A percentile compares a stretch with the other conserved stretches of the same genome.
These are phyloP conservation scores for Alternaria arborescens DNA, from an alignment of 2,329 filamentous ascomycete species.

Conservation along the genomic window DNA sequence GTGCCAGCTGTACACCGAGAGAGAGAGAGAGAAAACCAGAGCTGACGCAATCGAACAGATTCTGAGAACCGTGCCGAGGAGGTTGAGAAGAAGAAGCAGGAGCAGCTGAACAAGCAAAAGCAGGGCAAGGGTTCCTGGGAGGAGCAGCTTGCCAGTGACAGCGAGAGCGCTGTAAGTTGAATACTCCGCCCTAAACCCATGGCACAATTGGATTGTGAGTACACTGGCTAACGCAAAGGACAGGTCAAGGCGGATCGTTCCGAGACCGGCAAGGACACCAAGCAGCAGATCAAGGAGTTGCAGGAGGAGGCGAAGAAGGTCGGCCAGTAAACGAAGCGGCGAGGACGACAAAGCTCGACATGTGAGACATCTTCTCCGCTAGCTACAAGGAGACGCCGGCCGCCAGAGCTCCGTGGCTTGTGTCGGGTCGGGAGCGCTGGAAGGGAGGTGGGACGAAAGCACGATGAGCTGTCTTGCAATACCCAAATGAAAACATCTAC, in stretches of 20 bases:
- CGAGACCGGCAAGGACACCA: constrained; percentile 50
- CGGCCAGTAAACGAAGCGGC: neutral
- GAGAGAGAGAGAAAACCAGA: neutral
- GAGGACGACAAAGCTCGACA: neutral
- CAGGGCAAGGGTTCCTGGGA: constrained; percentile 56
- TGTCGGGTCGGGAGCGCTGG: neutral
- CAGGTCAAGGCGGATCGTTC: constrained; percentile 56
- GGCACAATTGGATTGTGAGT: neutral
- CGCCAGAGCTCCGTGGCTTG: neutral
- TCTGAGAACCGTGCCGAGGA: constrained; percentile 50
- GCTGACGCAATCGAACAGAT: constrained; percentile 30
- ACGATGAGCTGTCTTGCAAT: constrained; percentile 8
- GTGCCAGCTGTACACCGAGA: neutral
- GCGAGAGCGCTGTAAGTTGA: constrained; percentile 52
- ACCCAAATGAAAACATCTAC: neutral
- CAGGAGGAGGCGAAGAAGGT: constrained; percentile 56
- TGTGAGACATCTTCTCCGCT: neutral
- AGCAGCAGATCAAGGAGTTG: constrained; percentile 55
- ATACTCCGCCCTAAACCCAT: neutral
- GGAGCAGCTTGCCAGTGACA: constrained; percentile 54
- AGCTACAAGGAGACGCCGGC: neutral
- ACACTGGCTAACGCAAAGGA: constrained; percentile 8
- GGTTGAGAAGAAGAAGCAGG: constrained; percentile 54
- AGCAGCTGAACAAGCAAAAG: constrained; percentile 55
- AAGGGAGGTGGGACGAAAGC: neutral